These are phyloP conservation scores for Macrolepiota dolichaula DNA, from an alignment of 768 basidiomycete species.

Conservation along the genomic window DNA sequence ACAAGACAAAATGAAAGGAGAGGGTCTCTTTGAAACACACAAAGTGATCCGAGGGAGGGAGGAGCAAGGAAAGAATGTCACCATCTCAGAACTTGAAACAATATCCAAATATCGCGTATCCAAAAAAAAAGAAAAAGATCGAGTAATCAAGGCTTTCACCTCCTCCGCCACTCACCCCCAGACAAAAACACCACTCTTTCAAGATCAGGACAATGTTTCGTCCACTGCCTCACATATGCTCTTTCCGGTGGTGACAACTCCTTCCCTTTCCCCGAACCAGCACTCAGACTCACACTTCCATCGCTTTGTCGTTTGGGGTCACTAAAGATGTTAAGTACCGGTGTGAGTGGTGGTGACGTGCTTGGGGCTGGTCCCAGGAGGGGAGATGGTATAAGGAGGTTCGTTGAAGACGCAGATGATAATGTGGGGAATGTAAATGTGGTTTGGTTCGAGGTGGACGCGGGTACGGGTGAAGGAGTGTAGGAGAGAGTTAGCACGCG, in stretches of 20 bases:
- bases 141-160: not conserved
- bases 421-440: no score
- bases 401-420: not conserved
- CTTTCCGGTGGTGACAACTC: conserved; percentile 3
- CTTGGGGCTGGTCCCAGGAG: not conserved
- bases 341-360: not conserved
- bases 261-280: not conserved
- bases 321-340: not conserved
- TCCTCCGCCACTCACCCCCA: conserved; percentile 10
- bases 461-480: not conserved
- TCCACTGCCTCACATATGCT: conserved; percentile 14
- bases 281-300: not conserved
- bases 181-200: conserved; percentile 9
- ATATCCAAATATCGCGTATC: not conserved
- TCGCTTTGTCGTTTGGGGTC: not conserved
- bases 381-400: not conserved
- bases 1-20: no score
- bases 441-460: not conserved
- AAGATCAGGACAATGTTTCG: conserved; percentile 9
- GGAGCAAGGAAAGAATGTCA: no score
- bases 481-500: conserved; percentile 24
- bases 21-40: no score
- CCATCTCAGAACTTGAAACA: no score
- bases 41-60: no score
- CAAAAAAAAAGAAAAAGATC: conserved; percentile 5